Evolutionary conservation across 768 basidiomycete genomes (phyloP).

Genomic region (Exidia glandulosa): DNA sequence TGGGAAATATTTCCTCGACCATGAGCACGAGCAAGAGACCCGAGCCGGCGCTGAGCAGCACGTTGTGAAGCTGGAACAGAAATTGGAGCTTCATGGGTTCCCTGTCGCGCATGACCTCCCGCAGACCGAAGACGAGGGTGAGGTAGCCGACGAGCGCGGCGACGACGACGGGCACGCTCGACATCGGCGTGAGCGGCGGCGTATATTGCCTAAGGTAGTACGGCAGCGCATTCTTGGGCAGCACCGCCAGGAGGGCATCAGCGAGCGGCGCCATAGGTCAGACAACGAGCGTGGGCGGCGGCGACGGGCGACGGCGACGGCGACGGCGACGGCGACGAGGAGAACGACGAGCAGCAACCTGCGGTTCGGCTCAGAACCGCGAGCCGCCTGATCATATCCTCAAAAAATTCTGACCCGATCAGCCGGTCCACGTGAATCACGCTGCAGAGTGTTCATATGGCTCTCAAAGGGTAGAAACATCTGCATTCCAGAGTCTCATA

Average conservation of each 20-base stretch:
- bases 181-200: slow-evolving; percentile 67
- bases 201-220: slow-evolving; percentile 46
- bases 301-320: too few relatives aligned
- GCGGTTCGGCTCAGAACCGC: too few relatives aligned
- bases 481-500: too few relatives aligned
- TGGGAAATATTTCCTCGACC: slow-evolving; percentile 82
- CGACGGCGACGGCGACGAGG: too few relatives aligned
- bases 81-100: slow-evolving; percentile 64
- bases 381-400: too few relatives aligned
- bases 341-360: too few relatives aligned
- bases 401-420: too few relatives aligned
- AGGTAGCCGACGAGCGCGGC: slow-evolving; percentile 71
- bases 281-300: slow-evolving; percentile 1
- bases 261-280: slow-evolving; percentile 58
- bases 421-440: too few relatives aligned
- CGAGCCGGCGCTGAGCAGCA: slow-evolving; percentile 76
- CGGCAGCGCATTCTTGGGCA: slow-evolving; percentile 40
- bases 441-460: too few relatives aligned
- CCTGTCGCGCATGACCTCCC: slow-evolving; percentile 71
- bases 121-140: slow-evolving; percentile 75
- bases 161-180: slow-evolving; percentile 60
- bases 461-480: too few relatives aligned
- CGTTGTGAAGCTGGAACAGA: slow-evolving; percentile 85
- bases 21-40: slow-evolving; percentile 78
- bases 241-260: slow-evolving; percentile 50